Evolutionary conservation across 1,284 basidiomycete species (phyloP).

Genomic region (Cutaneotrichosporon spelunceum): DNA sequence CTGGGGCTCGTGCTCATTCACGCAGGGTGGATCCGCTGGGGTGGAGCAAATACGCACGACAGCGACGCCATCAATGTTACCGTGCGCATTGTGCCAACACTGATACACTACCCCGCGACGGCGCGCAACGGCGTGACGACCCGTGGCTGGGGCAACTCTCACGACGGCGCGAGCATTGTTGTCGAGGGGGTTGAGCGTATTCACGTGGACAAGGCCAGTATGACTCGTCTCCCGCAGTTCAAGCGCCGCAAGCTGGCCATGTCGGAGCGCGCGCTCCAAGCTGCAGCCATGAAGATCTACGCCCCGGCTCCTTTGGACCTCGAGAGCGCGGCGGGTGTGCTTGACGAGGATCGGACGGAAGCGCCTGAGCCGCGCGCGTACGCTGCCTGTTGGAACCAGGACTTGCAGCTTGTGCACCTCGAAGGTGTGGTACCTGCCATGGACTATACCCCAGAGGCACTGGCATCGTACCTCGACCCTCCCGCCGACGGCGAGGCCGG

Average conservation of each 20-base stretch:
- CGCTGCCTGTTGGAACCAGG: not conserved
- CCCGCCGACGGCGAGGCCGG: slow-evolving; percentile 10
- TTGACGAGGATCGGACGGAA: slow-evolving; percentile 24
- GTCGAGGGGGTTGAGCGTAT: slow-evolving; percentile 55
- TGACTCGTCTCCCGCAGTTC: slow-evolving; percentile 17
- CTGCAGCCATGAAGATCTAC: slow-evolving; percentile 2
- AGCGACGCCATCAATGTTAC: slow-evolving; percentile 52
- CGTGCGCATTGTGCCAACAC: slow-evolving; percentile 55
- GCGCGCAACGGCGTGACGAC: slow-evolving; percentile 55
- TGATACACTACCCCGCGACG: slow-evolving; percentile 56
- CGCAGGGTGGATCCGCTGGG: slow-evolving; percentile 56
- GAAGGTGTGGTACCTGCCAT: slow-evolving; percentile 12
- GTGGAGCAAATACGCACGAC: slow-evolving; percentile 13
- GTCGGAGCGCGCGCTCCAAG: slow-evolving; percentile 18
- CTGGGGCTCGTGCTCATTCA: slow-evolving; percentile 56
- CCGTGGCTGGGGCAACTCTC: slow-evolving; percentile 58
- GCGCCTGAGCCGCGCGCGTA: slow-evolving; percentile 1
- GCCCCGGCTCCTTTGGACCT: slow-evolving; percentile 12
- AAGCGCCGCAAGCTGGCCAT: slow-evolving; percentile 28
- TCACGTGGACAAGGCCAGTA: slow-evolving; percentile 34
- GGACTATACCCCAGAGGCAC: slow-evolving; percentile 28
- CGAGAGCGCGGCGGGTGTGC: slow-evolving; percentile 12
- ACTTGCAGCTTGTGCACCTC: slow-evolving; percentile 13
- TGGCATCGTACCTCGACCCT: slow-evolving; percentile 22
- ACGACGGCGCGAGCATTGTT: slow-evolving; percentile 57